Evolutionary conservation across 1,139 yeast genomes (phyloP), one percentile per base, ranked within the genome.

Genomic region (Pichia sp.): DNA sequence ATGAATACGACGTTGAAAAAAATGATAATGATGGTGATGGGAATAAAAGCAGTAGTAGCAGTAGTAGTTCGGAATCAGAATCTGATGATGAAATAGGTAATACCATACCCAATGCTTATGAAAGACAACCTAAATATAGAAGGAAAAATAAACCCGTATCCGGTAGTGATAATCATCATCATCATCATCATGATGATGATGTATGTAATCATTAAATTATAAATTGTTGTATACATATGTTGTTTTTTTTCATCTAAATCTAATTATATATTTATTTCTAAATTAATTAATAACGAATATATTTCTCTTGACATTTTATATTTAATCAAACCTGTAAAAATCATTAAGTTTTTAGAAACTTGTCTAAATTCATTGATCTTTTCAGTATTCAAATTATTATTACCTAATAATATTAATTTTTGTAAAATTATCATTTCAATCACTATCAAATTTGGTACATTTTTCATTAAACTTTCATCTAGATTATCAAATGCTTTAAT

Each of bases 281-380:
- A 73, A 58, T 79, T 80, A 45, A 89, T 84, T 63, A 90, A 72
- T 50, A 81, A 76, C 60, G 89, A 80, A 67, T 88, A 90, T 0
- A 90, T 84, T 63, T 91, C 97, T 57, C 95, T 77, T 6, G 98
- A 96, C 96, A 93, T 89, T 66, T 87, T 83, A 70, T 88, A 91
- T 69, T 90, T 96, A 42, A 93, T 87, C 84, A 93, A 86, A 52
- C 98, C 98, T 14, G 98, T 96, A 67, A 86, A 95, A 3, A 91
- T 81, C 89, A 91, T 89, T 68, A 96, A 86, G 67, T 89, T 89
- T 66, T 83, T 85, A 5, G 96, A 91, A 56, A 87, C 77, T 47
- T 59, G 75, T 60, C 80, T 82, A 66, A 89, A 73, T 31, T 78
- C 77, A 45, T 75, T 73, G 47, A 80, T 77, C 54, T 80, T 79